These are phyloP conservation scores for Climacium dendroides DNA, from an alignment of 225 moss, liverwort and hornwort species.

Conservation along the genomic window DNA sequence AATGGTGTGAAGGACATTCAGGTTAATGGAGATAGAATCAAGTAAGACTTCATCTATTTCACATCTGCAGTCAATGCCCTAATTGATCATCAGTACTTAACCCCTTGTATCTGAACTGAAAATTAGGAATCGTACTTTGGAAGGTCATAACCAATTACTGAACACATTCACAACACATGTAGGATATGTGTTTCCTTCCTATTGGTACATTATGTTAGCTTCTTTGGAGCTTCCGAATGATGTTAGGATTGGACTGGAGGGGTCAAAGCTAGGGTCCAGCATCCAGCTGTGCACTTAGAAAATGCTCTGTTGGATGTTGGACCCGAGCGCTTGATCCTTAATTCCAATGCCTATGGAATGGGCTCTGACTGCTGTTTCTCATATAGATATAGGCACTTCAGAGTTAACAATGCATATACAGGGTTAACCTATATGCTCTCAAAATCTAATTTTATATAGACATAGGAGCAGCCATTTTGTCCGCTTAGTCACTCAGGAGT, in stretches of 20 bases:
- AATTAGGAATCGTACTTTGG: not conserved
- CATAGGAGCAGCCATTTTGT: not conserved
- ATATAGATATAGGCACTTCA: not conserved
- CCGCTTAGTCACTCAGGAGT: not conserved
- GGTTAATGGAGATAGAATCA: conserved; percentile 69
- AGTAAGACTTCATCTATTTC: conserved; percentile 26
- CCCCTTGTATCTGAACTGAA: not conserved
- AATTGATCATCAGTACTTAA: not conserved
- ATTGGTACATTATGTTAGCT: not conserved
- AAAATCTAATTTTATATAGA: not conserved
- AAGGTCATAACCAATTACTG: not conserved
- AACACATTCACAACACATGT: not conserved
- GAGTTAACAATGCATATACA: not conserved
- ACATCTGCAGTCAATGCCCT: not conserved
- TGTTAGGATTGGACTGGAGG: not conserved
- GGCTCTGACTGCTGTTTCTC: not conserved
- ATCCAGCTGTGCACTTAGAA: not conserved
- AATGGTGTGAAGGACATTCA: conserved; percentile 76
- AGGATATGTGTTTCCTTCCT: not conserved
- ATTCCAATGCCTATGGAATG: not conserved
- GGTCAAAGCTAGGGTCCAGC: not conserved
- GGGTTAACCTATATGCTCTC: not conserved
- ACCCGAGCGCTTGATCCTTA: not conserved
- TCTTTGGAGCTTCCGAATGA: not conserved
- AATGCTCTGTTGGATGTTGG: not conserved